Base-by-base conservation (phyloP, 129 eudicot genomes). In the Calendula officinalis region DNA sequence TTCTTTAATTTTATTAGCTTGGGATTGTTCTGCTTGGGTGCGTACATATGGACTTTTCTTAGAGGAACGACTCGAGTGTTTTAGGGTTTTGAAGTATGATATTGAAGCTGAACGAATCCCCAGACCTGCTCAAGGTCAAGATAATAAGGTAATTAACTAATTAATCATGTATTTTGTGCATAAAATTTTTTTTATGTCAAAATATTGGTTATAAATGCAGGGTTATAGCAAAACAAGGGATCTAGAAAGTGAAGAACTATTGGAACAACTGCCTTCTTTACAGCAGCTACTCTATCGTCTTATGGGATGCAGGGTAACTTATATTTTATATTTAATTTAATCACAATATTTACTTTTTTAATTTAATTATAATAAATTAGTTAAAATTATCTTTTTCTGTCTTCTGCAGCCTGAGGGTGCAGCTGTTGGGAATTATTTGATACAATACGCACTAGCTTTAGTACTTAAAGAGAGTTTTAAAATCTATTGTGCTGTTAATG, bases 41-140 rank as follows among this genome's bases (percentile, higher is more conserved):
- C 86, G 97, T 38, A 81, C 95, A 14, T 90, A 90, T 78, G 95
- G 83, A 41, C 78, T 81, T 30, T 90, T 86, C 72, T 71, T 90
- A 77, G 97, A 90, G 71, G 97, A 90, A 80, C 77, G 95, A 6
- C 88, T 90, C 6, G 95, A 90, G 74, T 90, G 97, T 71, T 90
- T 82, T 54, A 82, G 92, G 75, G 60, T 86, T 54, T 60, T 90
- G 56, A 90, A 84, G 70, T 90, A 90, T 75, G 95, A 90, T 46
- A 86, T 90, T 83, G 97, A 90, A 75, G 80, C 89, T 30, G 92
- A 84, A 81, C 84, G 80, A 32, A 80, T 90, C 16, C 95, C 95
- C 0, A 77, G 68, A 61, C 83, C 92, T 72, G 74, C 74, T 35
- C 83, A 72, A 71, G 92, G 87, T 61, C 83, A 76, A 81, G 97